These are phyloP conservation scores for Pistacia atlantica DNA, from an alignment of 345 rosid species.

Conservation along the genomic window DNA sequence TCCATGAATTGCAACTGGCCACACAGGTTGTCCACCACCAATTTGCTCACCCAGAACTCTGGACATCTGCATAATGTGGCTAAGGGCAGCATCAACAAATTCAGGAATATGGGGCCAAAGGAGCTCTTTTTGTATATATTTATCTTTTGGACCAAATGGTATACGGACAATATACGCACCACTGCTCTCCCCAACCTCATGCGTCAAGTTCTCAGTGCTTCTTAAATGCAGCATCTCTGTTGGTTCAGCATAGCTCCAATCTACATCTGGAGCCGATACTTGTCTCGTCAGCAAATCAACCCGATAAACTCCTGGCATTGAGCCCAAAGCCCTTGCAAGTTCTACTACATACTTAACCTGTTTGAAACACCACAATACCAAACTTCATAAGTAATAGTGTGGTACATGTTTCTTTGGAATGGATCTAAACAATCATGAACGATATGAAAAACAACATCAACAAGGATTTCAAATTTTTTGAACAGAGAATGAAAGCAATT, in stretches of 20 bases:
- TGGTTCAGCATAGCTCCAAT: slow-evolving; percentile 73
- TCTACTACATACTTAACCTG: slow-evolving; percentile 90
- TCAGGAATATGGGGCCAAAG: slow-evolving; percentile 83
- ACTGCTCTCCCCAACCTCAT: slow-evolving; percentile 73
- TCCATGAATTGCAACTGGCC: slow-evolving; percentile 86
- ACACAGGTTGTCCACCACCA: slow-evolving; percentile 57
- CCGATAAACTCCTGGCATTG: slow-evolving; percentile 81
- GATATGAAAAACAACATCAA: neutral
- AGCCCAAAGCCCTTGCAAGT: slow-evolving; percentile 80
- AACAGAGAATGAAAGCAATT: neutral
- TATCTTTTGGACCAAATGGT: slow-evolving; percentile 80
- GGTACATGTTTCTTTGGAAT: neutral
- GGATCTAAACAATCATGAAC: neutral
- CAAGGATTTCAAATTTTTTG: neutral
- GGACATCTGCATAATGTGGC: slow-evolving; percentile 71
- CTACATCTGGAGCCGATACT: slow-evolving; percentile 70
- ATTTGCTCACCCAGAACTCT: slow-evolving; percentile 69
- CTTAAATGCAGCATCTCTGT: slow-evolving; percentile 63
- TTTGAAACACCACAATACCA: slow-evolving; percentile 12
- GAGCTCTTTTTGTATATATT: slow-evolving; percentile 67
- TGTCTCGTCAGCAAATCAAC: slow-evolving; percentile 85
- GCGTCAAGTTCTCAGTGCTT: slow-evolving; percentile 34
- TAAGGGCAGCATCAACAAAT: slow-evolving; percentile 79
- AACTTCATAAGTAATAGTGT: neutral
- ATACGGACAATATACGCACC: slow-evolving; percentile 79